Conservation (phyloP, 1,139 yeast species). For the Kodamaea anthophila region DNA sequence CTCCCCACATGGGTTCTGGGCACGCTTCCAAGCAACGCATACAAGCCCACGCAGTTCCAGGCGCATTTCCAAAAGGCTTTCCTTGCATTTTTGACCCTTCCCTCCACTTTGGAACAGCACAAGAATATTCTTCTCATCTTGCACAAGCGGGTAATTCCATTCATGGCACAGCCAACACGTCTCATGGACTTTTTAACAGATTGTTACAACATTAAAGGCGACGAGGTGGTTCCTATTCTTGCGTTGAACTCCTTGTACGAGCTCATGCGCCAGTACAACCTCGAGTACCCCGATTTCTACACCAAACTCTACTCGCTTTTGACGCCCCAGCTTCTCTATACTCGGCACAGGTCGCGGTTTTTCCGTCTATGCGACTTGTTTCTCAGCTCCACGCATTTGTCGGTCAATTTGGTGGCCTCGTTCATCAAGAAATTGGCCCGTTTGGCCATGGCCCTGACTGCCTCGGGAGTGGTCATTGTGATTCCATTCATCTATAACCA, state of each 20-base stretch:
- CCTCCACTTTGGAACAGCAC: slow-evolving; percentile 53
- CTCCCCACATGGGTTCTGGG: slow-evolving; percentile 25
- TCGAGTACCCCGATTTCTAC: slow-evolving; percentile 91
- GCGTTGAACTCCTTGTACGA: slow-evolving; percentile 86
- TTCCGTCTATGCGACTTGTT: slow-evolving; percentile 83
- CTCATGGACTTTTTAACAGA: slow-evolving; percentile 93
- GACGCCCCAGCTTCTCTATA: slow-evolving; percentile 68
- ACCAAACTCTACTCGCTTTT: slow-evolving; percentile 74
- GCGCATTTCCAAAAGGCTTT: slow-evolving; percentile 66
- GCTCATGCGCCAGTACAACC: slow-evolving; percentile 71
- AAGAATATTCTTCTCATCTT: slow-evolving; percentile 62
- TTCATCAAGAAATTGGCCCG: slow-evolving; percentile 80
- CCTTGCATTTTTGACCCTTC: slow-evolving; percentile 47
- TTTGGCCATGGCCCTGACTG: slow-evolving; percentile 72
- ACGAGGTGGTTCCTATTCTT: slow-evolving; percentile 67
- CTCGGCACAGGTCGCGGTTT: slow-evolving; percentile 79
- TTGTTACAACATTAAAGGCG: slow-evolving; percentile 50
- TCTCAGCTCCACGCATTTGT: slow-evolving; percentile 80
- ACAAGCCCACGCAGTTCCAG: slow-evolving; percentile 54
- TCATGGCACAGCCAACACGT: slow-evolving; percentile 69
- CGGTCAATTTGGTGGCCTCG: slow-evolving; percentile 79
- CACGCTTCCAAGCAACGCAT: slow-evolving; percentile 49
- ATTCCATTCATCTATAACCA: slow-evolving; percentile 90
- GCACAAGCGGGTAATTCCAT: slow-evolving; percentile 82
- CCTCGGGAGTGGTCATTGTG: slow-evolving; percentile 81